Evolutionary conservation across 345 rosid species (phyloP), one percentile per base, ranked within the genome.

Genomic region (Eucalyptus rudis): DNA sequence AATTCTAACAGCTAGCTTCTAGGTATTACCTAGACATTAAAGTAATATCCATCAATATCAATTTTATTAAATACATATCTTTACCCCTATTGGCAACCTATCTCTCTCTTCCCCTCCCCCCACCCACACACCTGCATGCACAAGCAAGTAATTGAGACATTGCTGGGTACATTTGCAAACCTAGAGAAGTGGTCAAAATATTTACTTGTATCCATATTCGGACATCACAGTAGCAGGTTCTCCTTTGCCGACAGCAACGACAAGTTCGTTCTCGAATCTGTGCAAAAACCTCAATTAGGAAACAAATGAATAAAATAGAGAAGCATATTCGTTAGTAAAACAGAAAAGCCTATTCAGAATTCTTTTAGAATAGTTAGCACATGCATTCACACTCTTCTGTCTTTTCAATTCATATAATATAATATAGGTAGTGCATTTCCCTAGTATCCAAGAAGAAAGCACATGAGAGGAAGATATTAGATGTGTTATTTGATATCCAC

Each of bases 201-300:
- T 93, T 89, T 92, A 96, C 99, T 91, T 93, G 90, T 94, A 97
- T 88, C 98, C 99, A 91, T 97, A 97, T 91, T 93, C 95, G 51
- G 98, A 90, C 97, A 97, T 93, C 80, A 96, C 96, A 1, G 91
- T 91, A n/a, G 98, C 97, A 71, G 99, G 98, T 90, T 96, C 97
- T 85, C 99, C 98, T 92, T 96, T 97, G 79, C 99, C 99, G 85
- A 94, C 96, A 47, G 99, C 97, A 94, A 96, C 94, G 87, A 96
- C 89, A 14, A 96, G 93, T 64, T 95, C 95, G 81, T 94, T 93
- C 94, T 94, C 92, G 89, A 92, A 96, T 93, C 99, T 97, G 92
- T 40, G 44, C 25, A 71, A 33, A 71, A 71, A 71, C 25, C 81
- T 33, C 81, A 54, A 86, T 71, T 33, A 71, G 81, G 49, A 87